phyloP scores from a whole-genome alignment of 1,139 yeast genomes.

The Yamadazyma diospyri region DNA sequence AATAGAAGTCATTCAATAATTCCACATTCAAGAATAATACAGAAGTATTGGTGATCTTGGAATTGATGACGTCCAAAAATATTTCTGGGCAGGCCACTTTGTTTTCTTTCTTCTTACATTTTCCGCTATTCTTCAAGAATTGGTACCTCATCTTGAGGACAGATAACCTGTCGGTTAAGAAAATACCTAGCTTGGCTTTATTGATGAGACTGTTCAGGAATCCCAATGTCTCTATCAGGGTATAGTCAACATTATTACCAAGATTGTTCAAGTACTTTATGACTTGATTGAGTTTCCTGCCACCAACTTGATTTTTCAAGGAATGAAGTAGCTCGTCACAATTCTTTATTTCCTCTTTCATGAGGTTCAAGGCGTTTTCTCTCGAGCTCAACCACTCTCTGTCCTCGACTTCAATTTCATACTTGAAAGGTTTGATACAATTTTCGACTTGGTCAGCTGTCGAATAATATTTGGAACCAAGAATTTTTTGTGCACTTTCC shows the following conservation, averaged over 20 bases:
- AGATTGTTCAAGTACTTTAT: constrained; percentile 64
- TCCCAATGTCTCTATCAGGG: constrained; percentile 65
- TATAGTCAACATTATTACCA: constrained; percentile 41
- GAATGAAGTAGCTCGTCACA: constrained; percentile 63
- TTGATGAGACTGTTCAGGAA: constrained; percentile 69
- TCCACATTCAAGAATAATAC: constrained; percentile 92
- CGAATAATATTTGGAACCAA: constrained; percentile 75
- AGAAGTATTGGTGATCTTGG: constrained; percentile 88
- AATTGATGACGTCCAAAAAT: constrained; percentile 87
- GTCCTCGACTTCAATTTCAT: constrained; percentile 94
- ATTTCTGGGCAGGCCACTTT: constrained; percentile 93
- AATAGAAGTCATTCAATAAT: constrained; percentile 87
- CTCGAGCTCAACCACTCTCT: constrained; percentile 86
- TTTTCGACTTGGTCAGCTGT: constrained; percentile 98
- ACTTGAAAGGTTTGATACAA: constrained; percentile 95
- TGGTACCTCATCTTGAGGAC: constrained; percentile 72
- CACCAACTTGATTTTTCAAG: constrained; percentile 75
- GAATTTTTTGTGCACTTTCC: constrained; percentile 80
- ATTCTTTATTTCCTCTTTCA: constrained; percentile 83
- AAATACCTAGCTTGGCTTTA: constrained; percentile 82
- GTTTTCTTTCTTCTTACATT: constrained; percentile 72
- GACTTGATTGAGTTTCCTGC: constrained; percentile 78
- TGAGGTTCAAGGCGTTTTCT: constrained; percentile 67
- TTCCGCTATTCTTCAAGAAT: constrained; percentile 66
- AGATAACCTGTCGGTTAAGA: constrained; percentile 71